Conservation (phyloP, 768 basidiomycete genomes). For the Tulasnella sp. region DNA sequence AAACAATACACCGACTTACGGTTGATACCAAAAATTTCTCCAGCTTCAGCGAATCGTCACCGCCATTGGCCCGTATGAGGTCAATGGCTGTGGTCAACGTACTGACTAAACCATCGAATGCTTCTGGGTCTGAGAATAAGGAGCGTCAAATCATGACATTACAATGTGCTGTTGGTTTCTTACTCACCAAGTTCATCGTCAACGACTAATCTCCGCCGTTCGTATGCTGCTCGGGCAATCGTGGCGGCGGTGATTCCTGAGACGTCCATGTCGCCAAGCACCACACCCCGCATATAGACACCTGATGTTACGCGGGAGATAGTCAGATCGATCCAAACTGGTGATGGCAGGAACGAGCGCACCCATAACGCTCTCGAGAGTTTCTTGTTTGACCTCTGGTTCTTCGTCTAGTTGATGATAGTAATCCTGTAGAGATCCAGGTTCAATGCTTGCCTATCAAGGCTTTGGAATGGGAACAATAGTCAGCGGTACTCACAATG, state of each 20-base stretch:
- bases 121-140: conserved; percentile 10
- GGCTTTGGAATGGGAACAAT: too few species aligned
- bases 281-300: conserved; percentile 47
- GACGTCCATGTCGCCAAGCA: conserved; percentile 37
- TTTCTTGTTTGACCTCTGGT: background rate
- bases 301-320: conserved; percentile 29
- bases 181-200: conserved; percentile 33
- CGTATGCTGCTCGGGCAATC: conserved; percentile 40
- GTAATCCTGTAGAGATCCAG: background rate
- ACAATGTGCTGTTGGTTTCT: too few species aligned
- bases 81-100: conserved; percentile 54
- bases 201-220: conserved; percentile 44
- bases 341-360: background rate
- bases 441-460: too few species aligned
- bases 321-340: too few species aligned
- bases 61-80: conserved; percentile 47
- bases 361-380: background rate
- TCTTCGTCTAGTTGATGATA: background rate
- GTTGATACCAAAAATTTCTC: conserved; percentile 74
- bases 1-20: too few species aligned
- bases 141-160: too few species aligned
- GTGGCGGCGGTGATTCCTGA: conserved; percentile 15
- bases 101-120: conserved; percentile 42
- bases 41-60: conserved; percentile 67
- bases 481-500: conserved; percentile 44